A percentile compares a stretch with the other conserved stretches of the same genome.
Evolutionary conservation across 345 rosid species (phyloP).

Genomic region (Bretschneidera sinensis): DNA sequence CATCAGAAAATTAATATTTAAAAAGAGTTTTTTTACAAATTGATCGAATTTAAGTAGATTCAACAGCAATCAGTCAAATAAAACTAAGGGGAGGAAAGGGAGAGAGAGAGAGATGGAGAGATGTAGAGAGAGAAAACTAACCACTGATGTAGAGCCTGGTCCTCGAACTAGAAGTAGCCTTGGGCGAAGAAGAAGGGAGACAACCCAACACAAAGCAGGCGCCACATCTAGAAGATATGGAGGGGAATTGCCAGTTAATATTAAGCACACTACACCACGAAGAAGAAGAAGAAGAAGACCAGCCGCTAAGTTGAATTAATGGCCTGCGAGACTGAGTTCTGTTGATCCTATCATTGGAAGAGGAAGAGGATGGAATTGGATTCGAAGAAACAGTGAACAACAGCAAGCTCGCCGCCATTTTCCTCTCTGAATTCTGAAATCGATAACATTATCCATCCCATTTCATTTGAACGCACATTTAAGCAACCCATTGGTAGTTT

Average conservation of each 20-base stretch:
- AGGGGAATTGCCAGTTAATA: neutral
- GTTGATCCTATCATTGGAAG: neutral
- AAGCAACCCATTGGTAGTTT: too few species aligned
- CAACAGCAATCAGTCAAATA: too few species aligned
- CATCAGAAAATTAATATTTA: too few species aligned
- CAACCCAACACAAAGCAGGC: constrained; percentile 5
- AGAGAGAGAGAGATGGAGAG: neutral
- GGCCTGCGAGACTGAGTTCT: neutral
- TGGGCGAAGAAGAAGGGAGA: constrained; percentile 24
- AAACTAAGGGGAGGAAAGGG: neutral
- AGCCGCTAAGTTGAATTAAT: neutral
- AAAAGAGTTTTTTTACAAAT: too few species aligned
- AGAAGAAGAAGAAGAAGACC: neutral
- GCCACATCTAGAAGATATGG: neutral
- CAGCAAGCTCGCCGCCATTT: neutral
- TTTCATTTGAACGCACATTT: too few species aligned
- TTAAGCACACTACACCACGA: neutral
- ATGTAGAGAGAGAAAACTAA: constrained; percentile 17
- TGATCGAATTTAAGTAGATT: too few species aligned
- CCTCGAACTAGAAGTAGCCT: constrained; percentile 20
- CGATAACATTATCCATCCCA: too few species aligned
- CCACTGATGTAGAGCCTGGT: constrained; percentile 72
- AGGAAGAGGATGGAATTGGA: neutral
- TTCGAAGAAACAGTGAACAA: neutral
- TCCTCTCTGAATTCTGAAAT: neutral